Conservation (phyloP, 148 eudicot species). For the Fagopyrum esculentum region DNA sequence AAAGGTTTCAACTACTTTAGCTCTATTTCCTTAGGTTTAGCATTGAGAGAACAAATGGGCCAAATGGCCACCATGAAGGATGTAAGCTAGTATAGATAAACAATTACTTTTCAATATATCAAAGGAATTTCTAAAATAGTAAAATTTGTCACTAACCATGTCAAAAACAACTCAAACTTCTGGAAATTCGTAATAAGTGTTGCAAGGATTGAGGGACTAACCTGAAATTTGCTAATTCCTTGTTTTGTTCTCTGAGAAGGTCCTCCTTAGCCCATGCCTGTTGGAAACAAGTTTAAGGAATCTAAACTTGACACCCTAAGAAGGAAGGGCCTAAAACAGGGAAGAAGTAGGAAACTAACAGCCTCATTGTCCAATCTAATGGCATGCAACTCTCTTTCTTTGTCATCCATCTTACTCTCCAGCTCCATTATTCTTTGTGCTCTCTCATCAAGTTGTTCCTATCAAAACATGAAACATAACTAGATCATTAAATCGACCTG, state of each 20-base stretch:
- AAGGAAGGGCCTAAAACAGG: neutral
- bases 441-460: conserved; percentile 85
- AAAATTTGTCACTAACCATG: neutral
- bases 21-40: neutral
- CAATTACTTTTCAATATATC: neutral
- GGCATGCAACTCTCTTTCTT: conserved; percentile 81
- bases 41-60: neutral
- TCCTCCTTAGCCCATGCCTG: conserved; percentile 99
- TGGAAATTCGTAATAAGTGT: neutral
- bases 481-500: neutral
- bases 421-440: conserved; percentile 57
- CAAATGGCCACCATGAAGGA: conserved; percentile 2
- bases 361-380: conserved; percentile 80
- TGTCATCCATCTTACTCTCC: conserved; percentile 77
- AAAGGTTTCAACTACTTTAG: neutral
- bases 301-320: neutral
- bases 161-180: conserved; percentile 5
- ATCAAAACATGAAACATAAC: conserved; percentile 12
- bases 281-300: conserved; percentile 2
- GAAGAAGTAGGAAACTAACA: conserved; percentile 28
- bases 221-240: conserved; percentile 79
- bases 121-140: neutral
- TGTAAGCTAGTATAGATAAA: neutral
- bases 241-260: conserved; percentile 81
- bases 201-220: conserved; percentile 17